Conservation (phyloP, 139 green algal species). For the Astrephomene gubernaculifera region DNA sequence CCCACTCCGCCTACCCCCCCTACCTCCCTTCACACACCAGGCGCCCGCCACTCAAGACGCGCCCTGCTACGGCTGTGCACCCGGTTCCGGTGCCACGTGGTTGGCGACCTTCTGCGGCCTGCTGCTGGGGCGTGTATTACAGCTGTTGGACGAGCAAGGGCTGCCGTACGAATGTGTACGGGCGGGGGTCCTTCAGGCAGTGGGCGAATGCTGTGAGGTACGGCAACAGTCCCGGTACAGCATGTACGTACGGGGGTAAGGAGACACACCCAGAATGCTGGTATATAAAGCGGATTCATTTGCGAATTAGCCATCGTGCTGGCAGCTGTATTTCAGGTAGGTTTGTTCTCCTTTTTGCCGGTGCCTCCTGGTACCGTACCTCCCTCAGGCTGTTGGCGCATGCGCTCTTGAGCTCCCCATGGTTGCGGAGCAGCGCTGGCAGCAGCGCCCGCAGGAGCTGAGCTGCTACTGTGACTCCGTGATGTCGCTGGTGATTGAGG, state of each 20-base stretch:
- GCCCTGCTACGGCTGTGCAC: background rate
- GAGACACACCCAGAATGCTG: too few species aligned
- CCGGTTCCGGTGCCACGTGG: constrained; percentile 40
- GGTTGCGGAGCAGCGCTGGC: background rate
- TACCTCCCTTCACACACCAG: background rate
- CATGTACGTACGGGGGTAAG: too few species aligned
- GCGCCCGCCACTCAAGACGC: background rate
- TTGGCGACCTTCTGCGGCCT: constrained; percentile 31
- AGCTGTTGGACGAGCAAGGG: background rate
- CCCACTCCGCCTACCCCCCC: background rate
- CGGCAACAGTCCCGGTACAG: too few species aligned
- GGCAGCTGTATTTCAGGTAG: too few species aligned
- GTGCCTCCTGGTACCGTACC: too few species aligned
- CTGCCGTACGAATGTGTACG: constrained; percentile 3
- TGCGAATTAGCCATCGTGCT: too few species aligned
- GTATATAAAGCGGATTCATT: too few species aligned
- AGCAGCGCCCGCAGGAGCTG: constrained; percentile 8
- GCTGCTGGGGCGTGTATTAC: constrained; percentile 2
- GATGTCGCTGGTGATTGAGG: background rate
- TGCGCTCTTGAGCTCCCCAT: constrained; percentile 14
- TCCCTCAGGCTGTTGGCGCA: background rate
- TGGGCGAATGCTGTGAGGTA: constrained; percentile 25
- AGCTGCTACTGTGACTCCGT: background rate
- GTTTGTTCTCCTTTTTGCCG: too few species aligned
- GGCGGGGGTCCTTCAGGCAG: background rate